Evolutionary conservation across 1,284 basidiomycete species (phyloP), one percentile per base, ranked within the genome.

Genomic region (Puccinia hordei): DNA sequence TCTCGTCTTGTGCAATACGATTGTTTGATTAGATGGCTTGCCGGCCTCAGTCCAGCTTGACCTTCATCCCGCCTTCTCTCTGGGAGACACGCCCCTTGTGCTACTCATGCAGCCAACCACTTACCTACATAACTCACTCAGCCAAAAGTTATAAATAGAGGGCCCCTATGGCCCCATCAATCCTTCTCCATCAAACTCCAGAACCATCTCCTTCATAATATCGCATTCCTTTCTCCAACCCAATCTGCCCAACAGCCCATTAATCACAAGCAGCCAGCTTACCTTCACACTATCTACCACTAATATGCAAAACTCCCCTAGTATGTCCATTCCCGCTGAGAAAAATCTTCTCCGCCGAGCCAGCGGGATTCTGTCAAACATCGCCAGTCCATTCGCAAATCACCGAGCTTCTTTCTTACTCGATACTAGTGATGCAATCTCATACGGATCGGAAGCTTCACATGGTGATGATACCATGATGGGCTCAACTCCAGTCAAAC

Each of bases 381-480:
- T 71, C 22, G 27, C 68, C 68, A 53, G 19, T 8, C 68, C 68
- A 71, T 71, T 71, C 68, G 51, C 51, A 17, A 71, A 55, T 24
- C 68, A 51, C 49, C 68, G 68, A 22, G 68, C 68, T 53, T 71
- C 68, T 6, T 71, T 71, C 33, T 53, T 55, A 38, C 46, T 71
- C 46, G 49, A 53, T 49, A 51, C 68, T 49, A 71, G 68, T 27
- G 68, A 71, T 30, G 30, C 46, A 17, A 33, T 35, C 27, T 41
- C 35, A 41, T 2, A 61, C 13, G 59, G 10, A 49, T 35, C 30
- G 0, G 51, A 55, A 35, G 49, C 4, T 19, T 19, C 19, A 63
- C 30, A 71, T n/a, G n/a, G 9, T 35, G 51, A 44, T 51, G 46
- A 71, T 33, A 33, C 24, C 15, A 27, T 19, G 46, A 44, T 12